These are phyloP conservation scores for Crithidia mellificae DNA, from an alignment of 208 protist genomes.

Conservation along the genomic window DNA sequence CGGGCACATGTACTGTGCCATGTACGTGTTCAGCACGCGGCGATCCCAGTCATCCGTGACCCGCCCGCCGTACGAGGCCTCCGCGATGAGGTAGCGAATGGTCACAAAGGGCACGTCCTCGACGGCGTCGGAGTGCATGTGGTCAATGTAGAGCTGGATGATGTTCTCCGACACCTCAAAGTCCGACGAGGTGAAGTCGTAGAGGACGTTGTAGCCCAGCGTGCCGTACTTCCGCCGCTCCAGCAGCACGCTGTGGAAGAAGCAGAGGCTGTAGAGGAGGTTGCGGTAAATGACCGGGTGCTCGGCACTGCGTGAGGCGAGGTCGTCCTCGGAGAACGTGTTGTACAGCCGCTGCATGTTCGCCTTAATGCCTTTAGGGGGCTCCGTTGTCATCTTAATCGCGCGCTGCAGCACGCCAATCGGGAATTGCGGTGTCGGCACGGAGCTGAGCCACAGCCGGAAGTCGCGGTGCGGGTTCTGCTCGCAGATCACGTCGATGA, in stretches of 20 bases:
- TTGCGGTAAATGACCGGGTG: constrained; percentile 94
- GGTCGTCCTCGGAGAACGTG: constrained; percentile 89
- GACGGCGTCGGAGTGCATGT: constrained; percentile 68
- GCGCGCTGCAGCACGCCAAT: constrained; percentile 95
- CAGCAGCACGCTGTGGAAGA: constrained; percentile 98
- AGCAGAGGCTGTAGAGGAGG: constrained; percentile 96
- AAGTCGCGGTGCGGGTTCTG: constrained; percentile 96
- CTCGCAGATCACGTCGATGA: constrained; percentile 93
- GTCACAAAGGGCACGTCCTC: constrained; percentile 96
- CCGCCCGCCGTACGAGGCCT: constrained; percentile 98
- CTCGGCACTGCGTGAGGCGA: constrained; percentile 66
- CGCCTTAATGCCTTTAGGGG: constrained; percentile 96
- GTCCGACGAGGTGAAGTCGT: constrained; percentile 99
- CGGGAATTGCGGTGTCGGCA: constrained; percentile 96
- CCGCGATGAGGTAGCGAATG: constrained; percentile 97
- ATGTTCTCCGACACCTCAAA: constrained; percentile 96
- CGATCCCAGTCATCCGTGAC: constrained; percentile 99
- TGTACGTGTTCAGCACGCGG: constrained; percentile 96
- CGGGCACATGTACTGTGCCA: constrained; percentile 94
- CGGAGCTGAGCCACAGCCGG: constrained; percentile 98
- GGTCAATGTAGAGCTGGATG: constrained; percentile 85
- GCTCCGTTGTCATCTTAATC: constrained; percentile 99
- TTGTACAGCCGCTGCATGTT: constrained; percentile 98
- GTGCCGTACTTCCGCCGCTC: constrained; percentile 98
- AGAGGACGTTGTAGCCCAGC: constrained; percentile 98